phyloP scores from a whole-genome alignment of 345 rosid genomes.

The Dipteronia sinensis region DNA sequence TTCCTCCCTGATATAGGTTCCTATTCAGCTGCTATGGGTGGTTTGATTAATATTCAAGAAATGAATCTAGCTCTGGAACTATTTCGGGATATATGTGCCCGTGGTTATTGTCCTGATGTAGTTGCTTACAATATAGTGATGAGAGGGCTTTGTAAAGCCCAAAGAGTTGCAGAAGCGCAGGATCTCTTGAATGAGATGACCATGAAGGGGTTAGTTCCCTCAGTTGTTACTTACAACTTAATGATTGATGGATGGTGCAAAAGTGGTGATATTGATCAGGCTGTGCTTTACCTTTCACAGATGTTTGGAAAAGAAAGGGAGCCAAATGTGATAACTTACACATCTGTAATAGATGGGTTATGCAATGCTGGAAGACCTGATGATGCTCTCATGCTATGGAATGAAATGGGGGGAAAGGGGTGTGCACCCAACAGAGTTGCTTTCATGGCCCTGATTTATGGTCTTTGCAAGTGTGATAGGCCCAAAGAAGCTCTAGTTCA shows the following conservation, averaged over 20 bases:
- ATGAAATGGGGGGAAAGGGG: constrained; percentile 59
- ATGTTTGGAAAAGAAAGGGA: constrained; percentile 55
- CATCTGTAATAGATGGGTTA: constrained; percentile 72
- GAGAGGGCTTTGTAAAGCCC: constrained; percentile 66
- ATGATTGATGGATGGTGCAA: constrained; percentile 89
- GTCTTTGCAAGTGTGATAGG: constrained; percentile 79
- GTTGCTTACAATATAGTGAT: constrained; percentile 77
- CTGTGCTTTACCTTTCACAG: constrained; percentile 54
- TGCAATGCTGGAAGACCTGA: constrained; percentile 66
- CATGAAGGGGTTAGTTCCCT: constrained; percentile 66
- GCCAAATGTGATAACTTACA: constrained; percentile 75
- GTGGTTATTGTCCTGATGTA: constrained; percentile 73
- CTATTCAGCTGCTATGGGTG: constrained; percentile 75
- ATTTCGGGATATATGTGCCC: constrained; percentile 54
- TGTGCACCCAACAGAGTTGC: constrained; percentile 55
- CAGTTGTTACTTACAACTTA: constrained; percentile 69
- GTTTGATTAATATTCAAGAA: constrained; percentile 56
- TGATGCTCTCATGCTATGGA: constrained; percentile 75
- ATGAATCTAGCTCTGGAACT: constrained; percentile 69
- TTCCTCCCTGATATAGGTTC: constrained; percentile 69
- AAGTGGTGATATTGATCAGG: constrained; percentile 52
- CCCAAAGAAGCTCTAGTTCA: constrained; percentile 54
- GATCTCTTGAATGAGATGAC: constrained; percentile 65
- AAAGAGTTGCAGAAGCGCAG: constrained; percentile 62
- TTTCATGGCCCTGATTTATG: constrained; percentile 70